These are phyloP conservation scores for Neurospora sublineolata DNA, from an alignment of 495 filamentous ascomycete genomes.

Conservation along the genomic window DNA sequence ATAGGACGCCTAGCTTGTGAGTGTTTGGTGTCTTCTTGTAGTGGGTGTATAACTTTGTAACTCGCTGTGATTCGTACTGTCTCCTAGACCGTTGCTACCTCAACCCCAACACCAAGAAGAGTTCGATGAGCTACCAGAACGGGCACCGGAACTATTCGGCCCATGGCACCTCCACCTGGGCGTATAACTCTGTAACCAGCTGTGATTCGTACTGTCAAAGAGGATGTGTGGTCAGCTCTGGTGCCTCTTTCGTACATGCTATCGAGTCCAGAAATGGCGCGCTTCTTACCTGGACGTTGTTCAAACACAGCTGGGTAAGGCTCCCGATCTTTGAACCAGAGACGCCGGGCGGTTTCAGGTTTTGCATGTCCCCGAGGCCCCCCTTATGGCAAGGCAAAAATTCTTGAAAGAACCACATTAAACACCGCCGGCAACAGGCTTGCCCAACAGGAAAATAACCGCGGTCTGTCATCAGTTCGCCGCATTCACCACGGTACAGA, in stretches of 20 bases:
- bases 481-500: no score
- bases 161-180: no score
- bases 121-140: no score
- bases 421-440: no score
- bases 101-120: no score
- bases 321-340: slow-evolving; percentile 78
- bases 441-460: no score
- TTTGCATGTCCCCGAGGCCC: slow-evolving; percentile 81
- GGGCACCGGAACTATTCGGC: no score
- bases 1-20: slow-evolving; percentile 97
- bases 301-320: slow-evolving; percentile 74
- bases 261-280: background rate
- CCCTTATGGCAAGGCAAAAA: no score
- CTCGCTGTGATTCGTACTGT: slow-evolving; percentile 88
- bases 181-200: slow-evolving; percentile 90
- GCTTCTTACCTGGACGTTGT: slow-evolving; percentile 81
- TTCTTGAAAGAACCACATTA: no score
- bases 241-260: background rate
- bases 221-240: slow-evolving; percentile 21
- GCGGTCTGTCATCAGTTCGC: no score
- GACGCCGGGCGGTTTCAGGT: slow-evolving; percentile 84
- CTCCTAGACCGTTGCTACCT: no score
- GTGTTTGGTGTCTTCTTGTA: slow-evolving; percentile 92
- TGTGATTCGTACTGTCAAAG: slow-evolving; percentile 75
- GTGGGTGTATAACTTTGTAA: slow-evolving; percentile 91